Evolutionary conservation across 495 filamentous ascomycete genomes (phyloP), one percentile per base, ranked within the genome.

Genomic region (Neurospora intermedia): DNA sequence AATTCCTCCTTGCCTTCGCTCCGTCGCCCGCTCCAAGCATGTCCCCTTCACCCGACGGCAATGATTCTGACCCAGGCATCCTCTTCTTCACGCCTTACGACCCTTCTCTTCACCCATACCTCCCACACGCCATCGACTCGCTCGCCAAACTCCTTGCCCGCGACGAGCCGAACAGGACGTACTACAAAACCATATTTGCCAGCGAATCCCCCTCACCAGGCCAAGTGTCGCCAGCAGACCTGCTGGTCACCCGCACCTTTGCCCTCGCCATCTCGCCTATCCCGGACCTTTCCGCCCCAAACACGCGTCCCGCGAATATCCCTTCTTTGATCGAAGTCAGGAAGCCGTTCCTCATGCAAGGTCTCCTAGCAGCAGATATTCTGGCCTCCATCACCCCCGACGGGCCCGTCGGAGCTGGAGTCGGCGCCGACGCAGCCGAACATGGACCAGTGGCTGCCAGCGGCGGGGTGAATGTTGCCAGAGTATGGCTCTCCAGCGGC

Each of bases 101-200:
- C 46, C 92, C 96, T 7, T 80, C 86, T 3, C 80, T 94, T 39
- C 95, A 99, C 79, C 91, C 91, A 74, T 98, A 97, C 79, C 91
- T 96, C 2, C 94, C 96, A 0, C 87, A 92, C 40, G 96, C 96
- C 11, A 88, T 97, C 27, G 96, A 99, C 81, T 90, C 90, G 72
- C 84, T 98, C 6, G 96, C 96, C 15, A 98, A 98, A 79, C 85
- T 99, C 15, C 87, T 99, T 38, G 95, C 95, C 2, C 89, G 94
- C 69, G 96, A 98, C 80, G 94, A 98, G 73, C 94, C 96, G 1
- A 99, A 98, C 77, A 85, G 96, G 71, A 90, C 89, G 5, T 90
- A 90, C 73, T 97, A 93, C 85, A 88, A 89, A 72, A 83, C 89
- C 43, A 92, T 98, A 40, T 96, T 98, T 78, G 85, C 88, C 18